A percentile compares a stretch with the other conserved stretches of the same genome.
Evolutionary conservation across 305 asterid species (phyloP).

Genomic region (Petunia hybrid): DNA sequence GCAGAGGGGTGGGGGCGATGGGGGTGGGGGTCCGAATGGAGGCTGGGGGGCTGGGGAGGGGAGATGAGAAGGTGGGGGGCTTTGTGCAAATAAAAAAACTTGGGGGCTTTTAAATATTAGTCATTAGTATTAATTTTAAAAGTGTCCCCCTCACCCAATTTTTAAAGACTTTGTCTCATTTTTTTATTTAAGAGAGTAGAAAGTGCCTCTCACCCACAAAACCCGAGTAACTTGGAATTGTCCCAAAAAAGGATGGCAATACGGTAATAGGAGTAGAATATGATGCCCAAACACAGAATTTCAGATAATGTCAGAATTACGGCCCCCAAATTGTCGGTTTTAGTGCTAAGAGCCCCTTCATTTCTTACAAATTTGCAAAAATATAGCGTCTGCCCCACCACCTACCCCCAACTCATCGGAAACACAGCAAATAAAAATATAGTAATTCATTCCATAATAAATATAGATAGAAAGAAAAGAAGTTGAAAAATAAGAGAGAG

Average conservation of each 20-base stretch:
- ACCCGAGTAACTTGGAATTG: background rate
- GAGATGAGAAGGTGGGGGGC: too few species aligned
- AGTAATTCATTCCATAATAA: background rate
- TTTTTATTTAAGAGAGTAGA: too few species aligned
- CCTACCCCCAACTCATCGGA: background rate
- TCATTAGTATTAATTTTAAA: too few species aligned
- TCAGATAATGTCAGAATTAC: background rate
- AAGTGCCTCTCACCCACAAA: too few species aligned
- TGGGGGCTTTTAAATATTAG: too few species aligned
- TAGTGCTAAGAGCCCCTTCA: slow-evolving; percentile 29
- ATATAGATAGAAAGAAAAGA: background rate
- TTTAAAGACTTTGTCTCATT: too few species aligned
- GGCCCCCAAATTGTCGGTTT: slow-evolving; percentile 36
- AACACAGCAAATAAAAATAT: background rate
- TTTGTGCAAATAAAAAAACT: too few species aligned
- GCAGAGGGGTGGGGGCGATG: too few species aligned
- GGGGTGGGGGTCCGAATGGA: too few species aligned
- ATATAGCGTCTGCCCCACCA: slow-evolving; percentile 35
- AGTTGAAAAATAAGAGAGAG: slow-evolving; percentile 26
- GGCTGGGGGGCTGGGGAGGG: too few species aligned
- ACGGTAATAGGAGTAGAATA: background rate
- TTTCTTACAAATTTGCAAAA: slow-evolving; percentile 14
- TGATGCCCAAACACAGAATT: background rate
- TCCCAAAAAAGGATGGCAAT: background rate
- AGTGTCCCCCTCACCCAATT: too few species aligned